Conservation (phyloP, 2,329 filamentous ascomycete species). For the Aspergillus fischeri region DNA sequence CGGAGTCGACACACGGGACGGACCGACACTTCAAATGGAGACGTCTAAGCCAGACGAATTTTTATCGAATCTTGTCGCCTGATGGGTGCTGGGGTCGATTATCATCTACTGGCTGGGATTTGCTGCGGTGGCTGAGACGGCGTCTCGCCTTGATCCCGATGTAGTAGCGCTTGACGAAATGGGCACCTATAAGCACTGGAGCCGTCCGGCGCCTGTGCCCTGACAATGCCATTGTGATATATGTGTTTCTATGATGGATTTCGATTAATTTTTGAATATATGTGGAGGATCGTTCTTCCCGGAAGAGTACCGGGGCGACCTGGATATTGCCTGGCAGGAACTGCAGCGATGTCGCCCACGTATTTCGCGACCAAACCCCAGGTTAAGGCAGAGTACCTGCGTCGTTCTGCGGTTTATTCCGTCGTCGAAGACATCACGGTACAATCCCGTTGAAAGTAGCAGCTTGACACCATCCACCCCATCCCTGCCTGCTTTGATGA, state of each 20-base stretch:
- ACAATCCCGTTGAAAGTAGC: no score
- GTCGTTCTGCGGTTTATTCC: constrained; percentile 12
- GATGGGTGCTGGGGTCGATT: background rate
- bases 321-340: constrained; percentile 14
- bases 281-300: constrained; percentile 17
- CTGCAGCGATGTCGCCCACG: constrained; percentile 6
- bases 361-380: constrained; percentile 1
- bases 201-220: no score
- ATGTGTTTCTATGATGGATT: constrained; percentile 6
- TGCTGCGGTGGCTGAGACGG: background rate
- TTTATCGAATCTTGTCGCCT: background rate
- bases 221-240: no score
- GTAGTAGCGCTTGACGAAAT: constrained; percentile 15
- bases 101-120: background rate
- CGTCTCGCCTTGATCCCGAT: background rate
- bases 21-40: background rate
- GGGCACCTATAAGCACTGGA: background rate
- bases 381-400: constrained; percentile 15
- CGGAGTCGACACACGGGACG: no score
- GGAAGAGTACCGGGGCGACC: constrained; percentile 19
- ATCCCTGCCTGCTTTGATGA: no score
- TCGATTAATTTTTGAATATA: constrained; percentile 11
- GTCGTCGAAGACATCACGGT: background rate
- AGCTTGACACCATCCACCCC: no score
- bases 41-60: background rate